phyloP scores from a whole-genome alignment of 1,284 basidiomycete species.

The Sparassis latifolia region DNA sequence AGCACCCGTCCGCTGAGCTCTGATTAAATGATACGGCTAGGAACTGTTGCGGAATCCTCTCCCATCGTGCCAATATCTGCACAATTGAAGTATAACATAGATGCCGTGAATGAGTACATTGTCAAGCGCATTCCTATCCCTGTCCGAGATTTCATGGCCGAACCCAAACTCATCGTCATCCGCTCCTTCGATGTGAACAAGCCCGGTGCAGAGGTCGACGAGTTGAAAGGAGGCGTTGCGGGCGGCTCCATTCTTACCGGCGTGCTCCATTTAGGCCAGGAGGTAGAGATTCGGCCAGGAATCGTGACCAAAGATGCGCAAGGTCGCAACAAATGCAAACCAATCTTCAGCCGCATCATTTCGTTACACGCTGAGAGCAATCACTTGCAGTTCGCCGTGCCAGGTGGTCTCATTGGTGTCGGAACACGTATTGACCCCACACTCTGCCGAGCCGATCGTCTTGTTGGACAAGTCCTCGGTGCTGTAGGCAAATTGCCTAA shows the following conservation, averaged over 20 bases:
- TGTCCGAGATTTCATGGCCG: conserved; percentile 85
- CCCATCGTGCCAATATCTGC: conserved; percentile 99
- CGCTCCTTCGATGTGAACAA: conserved; percentile 99
- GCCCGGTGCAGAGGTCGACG: conserved; percentile 94
- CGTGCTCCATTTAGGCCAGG: conserved; percentile 85
- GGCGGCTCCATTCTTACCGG: conserved; percentile 95
- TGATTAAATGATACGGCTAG: conserved; percentile 33
- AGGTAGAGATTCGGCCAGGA: conserved; percentile 96
- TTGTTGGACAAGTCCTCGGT: conserved; percentile 95
- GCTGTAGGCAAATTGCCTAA: conserved; percentile 90
- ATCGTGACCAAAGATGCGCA: conserved; percentile 94
- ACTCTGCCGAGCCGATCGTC: conserved; percentile 91
- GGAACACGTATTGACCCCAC: conserved; percentile 97
- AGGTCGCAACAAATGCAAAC: conserved; percentile 88
- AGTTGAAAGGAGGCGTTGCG: conserved; percentile 96
- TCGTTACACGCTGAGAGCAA: conserved; percentile 94
- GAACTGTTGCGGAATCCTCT: conserved; percentile 93
- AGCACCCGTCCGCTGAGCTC: background rate
- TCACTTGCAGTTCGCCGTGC: conserved; percentile 90
- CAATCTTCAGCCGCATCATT: conserved; percentile 90
- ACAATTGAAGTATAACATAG: conserved; percentile 98
- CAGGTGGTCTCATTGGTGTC: conserved; percentile 96
- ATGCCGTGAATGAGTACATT: conserved; percentile 99
- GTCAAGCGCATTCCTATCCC: conserved; percentile 96
- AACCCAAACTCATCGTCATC: conserved; percentile 94